Evolutionary conservation across 305 asterid genomes (phyloP), one percentile per base, ranked within the genome.

Genomic region (Coffea humblotiana): DNA sequence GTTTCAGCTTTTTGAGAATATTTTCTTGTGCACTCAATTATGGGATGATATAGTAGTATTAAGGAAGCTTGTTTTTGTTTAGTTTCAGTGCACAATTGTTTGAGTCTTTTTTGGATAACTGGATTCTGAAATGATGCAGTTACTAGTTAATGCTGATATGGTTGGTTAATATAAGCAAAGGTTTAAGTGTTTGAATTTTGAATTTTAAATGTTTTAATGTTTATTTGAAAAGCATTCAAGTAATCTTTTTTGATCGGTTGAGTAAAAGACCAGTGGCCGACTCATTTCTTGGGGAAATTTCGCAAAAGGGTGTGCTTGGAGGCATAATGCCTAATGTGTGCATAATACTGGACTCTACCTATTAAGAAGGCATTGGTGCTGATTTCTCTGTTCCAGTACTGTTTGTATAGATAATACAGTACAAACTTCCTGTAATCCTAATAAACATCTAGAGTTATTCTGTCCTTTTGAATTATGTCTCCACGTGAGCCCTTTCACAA

Each of bases 31-130:
- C 40, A 48, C 52, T 10, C 52, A 48, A 48, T 48, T 64, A 19
- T 40, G 7, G 9, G 54, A n/a, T n/a, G 16, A 29, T 35, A 23
- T 35, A 18, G 5, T 29, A 32, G 35, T 18, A 75, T 16, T n/a
- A 1, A 7, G 71, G 56, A 40, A 16, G 52, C 23, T 78, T 27
- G 54, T 72, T 78, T 78, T 78, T 27, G 54, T 72, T 78, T 78
- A 37, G n/a, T 66, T 21, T 9, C 19, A 52, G 37, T 54, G 64
- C n/a, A 19, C 19, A 3, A 35, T 19, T 51, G 18, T 40, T 77
- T 11, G 51, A 77, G 5, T 29, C 23, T n/a, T 51, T 67, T 19
- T 2, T 12, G 23, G 10, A 43, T 51, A 13, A 40, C n/a, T 23
- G 25, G 27, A 0, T 43, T 14, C 4, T 76, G 52, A n/a, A 64